These are phyloP conservation scores for Backusella tarrabulga DNA, from an alignment of 192 early-diverging fungal genomes.

Conservation along the genomic window DNA sequence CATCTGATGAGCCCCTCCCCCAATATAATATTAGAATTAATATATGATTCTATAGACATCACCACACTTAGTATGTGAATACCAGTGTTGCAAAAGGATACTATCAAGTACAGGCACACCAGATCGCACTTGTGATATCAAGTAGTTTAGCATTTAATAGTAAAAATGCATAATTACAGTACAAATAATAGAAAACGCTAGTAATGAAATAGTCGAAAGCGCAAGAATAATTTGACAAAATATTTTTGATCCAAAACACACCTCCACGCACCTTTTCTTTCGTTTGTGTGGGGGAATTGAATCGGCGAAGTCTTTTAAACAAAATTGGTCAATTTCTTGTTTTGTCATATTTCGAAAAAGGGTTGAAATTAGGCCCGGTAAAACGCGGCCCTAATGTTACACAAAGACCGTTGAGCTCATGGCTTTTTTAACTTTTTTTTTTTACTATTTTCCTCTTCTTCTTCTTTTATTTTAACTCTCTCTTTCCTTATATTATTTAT, in stretches of 20 bases:
- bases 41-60: too few relatives aligned
- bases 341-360: neutral
- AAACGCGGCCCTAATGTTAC: neutral
- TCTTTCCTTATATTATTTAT: neutral
- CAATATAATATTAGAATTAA: too few relatives aligned
- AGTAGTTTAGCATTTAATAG: neutral
- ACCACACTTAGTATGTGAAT: too few relatives aligned
- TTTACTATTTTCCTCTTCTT: neutral
- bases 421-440: neutral
- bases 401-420: neutral
- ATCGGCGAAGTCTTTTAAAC: neutral
- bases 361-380: neutral
- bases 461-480: constrained; percentile 3
- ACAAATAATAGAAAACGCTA: too few relatives aligned
- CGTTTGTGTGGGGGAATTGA: neutral
- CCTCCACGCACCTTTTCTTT: neutral
- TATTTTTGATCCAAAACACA: neutral
- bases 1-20: too few relatives aligned
- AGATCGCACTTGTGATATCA: neutral
- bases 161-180: neutral
- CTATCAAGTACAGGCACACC: neutral
- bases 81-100: neutral
- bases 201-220: neutral
- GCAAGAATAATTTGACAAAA: neutral
- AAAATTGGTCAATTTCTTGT: neutral